phyloP scores from a whole-genome alignment of 352 stramenopile species.

The Phytophthora colocasiae region DNA sequence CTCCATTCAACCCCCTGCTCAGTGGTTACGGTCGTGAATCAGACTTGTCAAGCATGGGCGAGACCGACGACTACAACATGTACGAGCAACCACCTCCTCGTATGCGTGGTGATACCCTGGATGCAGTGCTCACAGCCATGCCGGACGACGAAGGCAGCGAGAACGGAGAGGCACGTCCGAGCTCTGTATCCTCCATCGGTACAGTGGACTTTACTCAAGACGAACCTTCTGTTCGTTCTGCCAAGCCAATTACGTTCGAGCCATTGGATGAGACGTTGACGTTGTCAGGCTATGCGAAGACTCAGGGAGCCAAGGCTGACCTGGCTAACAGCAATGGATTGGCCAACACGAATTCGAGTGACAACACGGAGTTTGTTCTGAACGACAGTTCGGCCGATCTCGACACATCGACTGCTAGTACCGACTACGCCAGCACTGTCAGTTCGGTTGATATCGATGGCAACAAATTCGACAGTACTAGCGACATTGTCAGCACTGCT shows the following conservation, averaged over 20 bases:
- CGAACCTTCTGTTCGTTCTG: constrained; percentile 38
- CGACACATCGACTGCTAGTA: constrained; percentile 27
- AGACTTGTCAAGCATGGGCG: constrained; percentile 66
- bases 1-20: constrained; percentile 47
- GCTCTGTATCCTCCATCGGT: constrained; percentile 58
- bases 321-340: constrained; percentile 19
- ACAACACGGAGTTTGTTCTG: constrained; percentile 40
- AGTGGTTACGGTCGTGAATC: constrained; percentile 59
- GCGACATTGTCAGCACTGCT: constrained; percentile 20
- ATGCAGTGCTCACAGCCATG: constrained; percentile 35
- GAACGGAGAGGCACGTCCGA: constrained; percentile 24
- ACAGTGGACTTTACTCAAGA: constrained; percentile 66
- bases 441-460: constrained; percentile 44
- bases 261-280: constrained; percentile 49
- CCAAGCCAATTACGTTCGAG: constrained; percentile 36
- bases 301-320: constrained; percentile 6
- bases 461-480: constrained; percentile 35
- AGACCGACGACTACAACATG: constrained; percentile 58
- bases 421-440: constrained; percentile 42
- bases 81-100: constrained; percentile 44
- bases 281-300: constrained; percentile 34
- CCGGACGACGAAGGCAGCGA: constrained; percentile 31
- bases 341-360: constrained; percentile 34
- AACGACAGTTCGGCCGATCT: constrained; percentile 37
- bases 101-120: constrained; percentile 39